phyloP scores from a whole-genome alignment of 139 green algal genomes.

The Coccomyxa sp. region DNA sequence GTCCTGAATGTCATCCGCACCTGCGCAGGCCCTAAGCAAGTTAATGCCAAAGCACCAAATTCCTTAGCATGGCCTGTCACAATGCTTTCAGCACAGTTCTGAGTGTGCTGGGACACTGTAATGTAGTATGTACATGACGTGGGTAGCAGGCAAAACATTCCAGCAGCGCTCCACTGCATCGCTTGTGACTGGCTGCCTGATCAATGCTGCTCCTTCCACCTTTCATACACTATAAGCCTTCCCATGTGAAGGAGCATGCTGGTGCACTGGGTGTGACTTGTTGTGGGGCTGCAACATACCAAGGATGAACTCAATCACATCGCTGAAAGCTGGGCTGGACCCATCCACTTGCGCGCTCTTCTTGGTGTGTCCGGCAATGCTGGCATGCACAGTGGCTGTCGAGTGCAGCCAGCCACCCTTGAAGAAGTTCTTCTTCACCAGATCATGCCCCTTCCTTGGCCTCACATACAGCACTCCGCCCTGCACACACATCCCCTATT shows the following conservation, averaged over 20 bases:
- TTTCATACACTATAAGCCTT: too few relatives aligned
- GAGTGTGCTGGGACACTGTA: too few relatives aligned
- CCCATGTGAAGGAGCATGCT: background rate
- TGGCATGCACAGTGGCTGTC: slow-evolving; percentile 6
- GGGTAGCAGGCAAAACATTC: too few relatives aligned
- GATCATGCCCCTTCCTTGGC: background rate
- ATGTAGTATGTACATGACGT: too few relatives aligned
- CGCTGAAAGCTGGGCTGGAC: slow-evolving; percentile 4
- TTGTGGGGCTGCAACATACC: background rate
- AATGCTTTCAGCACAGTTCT: too few relatives aligned
- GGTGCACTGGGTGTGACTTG: background rate
- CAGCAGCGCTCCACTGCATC: too few relatives aligned
- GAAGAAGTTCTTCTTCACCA: slow-evolving; percentile 13
- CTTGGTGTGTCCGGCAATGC: slow-evolving; percentile 10
- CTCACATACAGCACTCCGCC: slow-evolving; percentile 22
- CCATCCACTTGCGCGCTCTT: background rate
- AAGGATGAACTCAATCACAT: slow-evolving; percentile 21
- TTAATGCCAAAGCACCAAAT: background rate
- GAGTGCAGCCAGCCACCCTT: background rate
- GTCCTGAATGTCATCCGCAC: background rate
- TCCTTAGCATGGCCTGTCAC: too few relatives aligned
- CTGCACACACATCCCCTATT: background rate
- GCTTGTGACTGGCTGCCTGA: too few relatives aligned
- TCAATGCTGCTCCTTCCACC: too few relatives aligned
- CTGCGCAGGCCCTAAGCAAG: background rate